Evolutionary conservation across 495 filamentous ascomycete species (phyloP), one percentile per base, ranked within the genome.

Genomic region (Neurospora hispaniola): DNA sequence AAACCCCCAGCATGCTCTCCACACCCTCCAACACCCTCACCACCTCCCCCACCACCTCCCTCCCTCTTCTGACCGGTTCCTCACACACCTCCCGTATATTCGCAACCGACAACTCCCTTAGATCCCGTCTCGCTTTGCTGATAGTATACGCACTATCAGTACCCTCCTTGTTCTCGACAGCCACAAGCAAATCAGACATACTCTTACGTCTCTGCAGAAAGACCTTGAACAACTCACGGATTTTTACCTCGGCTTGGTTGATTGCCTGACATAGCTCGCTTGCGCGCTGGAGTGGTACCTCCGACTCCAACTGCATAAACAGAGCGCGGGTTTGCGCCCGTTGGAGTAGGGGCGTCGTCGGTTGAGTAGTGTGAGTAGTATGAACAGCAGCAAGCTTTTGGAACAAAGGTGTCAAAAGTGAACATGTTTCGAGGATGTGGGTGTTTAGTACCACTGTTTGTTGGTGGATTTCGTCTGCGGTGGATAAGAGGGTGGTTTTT

Each of bases 401-500:
- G 3, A 14, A 27, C 0, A 54, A 12, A 0, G 0, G 0, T 3
- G 27, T 20, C 11, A 54, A 1, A 27, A 14, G 5, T 3, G 23
- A 5, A 12, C 20, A 6, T 2, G 20, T 20, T 54, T 54, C 46
- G 46, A 54, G 10, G 5, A 54, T 5, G n/a, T 23, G 11, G 5
- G 5, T 54, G 0, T 54, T 20, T 0, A 54, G 12, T 0, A 5
- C 0, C 20, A 54, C 0, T 4, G 12, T 54, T 10, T 54, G 46
- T 4, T 23, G 23, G n/a, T 54, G 46, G 12, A 54, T 54, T 10
- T 23, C 46, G 2, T 12, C n/a, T 23, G 46, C 46, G 0, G 46
- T 12, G 20, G 4, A 0, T 0, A 48, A 5, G 0, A 48, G 4
- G 4, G 46, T 0, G 1, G 46, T 48, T 10, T n/a, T 48, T 1